These are phyloP conservation scores for Aulographum hederae DNA, from an alignment of 2,329 filamentous ascomycete species.

Conservation along the genomic window DNA sequence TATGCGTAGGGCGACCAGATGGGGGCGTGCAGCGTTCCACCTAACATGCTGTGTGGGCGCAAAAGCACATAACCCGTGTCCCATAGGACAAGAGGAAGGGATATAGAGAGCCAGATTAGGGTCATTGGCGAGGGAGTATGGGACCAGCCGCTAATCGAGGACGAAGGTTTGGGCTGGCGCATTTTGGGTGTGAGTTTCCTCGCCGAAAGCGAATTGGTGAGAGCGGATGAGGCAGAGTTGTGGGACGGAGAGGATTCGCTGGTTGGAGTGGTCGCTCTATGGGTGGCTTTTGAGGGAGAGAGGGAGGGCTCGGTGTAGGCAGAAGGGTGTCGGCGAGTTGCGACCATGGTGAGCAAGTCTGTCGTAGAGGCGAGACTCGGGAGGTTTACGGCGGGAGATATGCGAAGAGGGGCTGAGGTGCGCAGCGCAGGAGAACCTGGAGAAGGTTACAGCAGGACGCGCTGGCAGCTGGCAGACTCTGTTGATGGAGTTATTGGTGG, in stretches of 20 bases:
- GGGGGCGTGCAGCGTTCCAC: constrained; percentile 52
- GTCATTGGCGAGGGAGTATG: constrained; percentile 42
- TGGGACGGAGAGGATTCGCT: constrained; percentile 5
- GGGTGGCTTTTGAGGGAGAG: no score
- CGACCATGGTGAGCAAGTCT: no score
- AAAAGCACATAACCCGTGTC: constrained; percentile 63
- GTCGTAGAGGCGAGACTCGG: no score
- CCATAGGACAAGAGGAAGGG: constrained; percentile 65
- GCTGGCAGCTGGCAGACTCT: no score
- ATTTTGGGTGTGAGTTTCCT: constrained; percentile 8
- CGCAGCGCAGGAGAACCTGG: no score
- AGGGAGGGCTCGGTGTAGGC: no score
- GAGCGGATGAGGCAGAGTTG: constrained; percentile 9
- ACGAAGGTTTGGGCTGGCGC: constrained; percentile 6
- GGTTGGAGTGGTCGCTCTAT: no score
- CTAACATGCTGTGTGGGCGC: constrained; percentile 67
- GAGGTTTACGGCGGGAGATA: no score
- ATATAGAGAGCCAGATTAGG: constrained; percentile 55
- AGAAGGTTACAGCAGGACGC: no score
- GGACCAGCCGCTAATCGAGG: constrained; percentile 33
- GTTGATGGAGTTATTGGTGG: no score
- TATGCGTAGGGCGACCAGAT: constrained; percentile 63
- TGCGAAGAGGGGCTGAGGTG: no score
- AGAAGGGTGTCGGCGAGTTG: no score
- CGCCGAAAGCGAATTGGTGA: constrained; percentile 6